Evolutionary conservation across 768 basidiomycete genomes (phyloP).

Genomic region (Neoboletus magnificus): DNA sequence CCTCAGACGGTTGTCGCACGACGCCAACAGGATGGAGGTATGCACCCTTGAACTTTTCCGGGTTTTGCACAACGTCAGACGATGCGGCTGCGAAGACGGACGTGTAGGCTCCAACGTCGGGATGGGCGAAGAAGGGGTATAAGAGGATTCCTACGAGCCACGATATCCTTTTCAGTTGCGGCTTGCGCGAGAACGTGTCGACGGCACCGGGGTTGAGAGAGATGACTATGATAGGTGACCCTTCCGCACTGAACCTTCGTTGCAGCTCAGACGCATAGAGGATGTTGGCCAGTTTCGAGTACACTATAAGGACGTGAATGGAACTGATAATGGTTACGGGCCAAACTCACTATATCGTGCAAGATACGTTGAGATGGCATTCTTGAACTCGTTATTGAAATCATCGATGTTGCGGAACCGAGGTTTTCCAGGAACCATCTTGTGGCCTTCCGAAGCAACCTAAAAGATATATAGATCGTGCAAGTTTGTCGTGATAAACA

Average conservation of each 20-base stretch:
- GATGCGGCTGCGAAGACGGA: slow-evolving; percentile 31
- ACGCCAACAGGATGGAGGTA: no score
- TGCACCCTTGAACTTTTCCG: slow-evolving; percentile 28
- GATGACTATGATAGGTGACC: slow-evolving; percentile 27
- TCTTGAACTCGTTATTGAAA: slow-evolving; percentile 37
- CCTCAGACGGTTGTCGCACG: no score
- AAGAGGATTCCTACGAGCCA: slow-evolving; percentile 20
- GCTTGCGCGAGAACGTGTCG: slow-evolving; percentile 28
- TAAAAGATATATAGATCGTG: slow-evolving; percentile 4
- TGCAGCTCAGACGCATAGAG: slow-evolving; percentile 52
- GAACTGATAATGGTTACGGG: neutral
- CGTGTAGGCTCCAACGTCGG: slow-evolving; percentile 27
- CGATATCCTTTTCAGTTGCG: slow-evolving; percentile 12
- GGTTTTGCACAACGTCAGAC: slow-evolving; percentile 15
- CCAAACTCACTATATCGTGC: slow-evolving; percentile 33
- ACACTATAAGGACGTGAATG: slow-evolving; percentile 29
- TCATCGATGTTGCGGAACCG: slow-evolving; percentile 33
- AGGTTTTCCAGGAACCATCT: slow-evolving; percentile 13
- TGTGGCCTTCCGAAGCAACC: slow-evolving; percentile 35
- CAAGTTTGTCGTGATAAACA: neutral
- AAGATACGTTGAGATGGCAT: slow-evolving; percentile 12
- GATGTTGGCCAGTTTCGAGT: slow-evolving; percentile 49
- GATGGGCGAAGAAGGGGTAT: slow-evolving; percentile 15
- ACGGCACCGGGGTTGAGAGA: slow-evolving; percentile 30
- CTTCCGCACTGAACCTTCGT: slow-evolving; percentile 33